Percentiles rank a stretch among this genome's conserved stretches.
These are phyloP conservation scores for Choricystis sp. DNA, from an alignment of 139 green algal species.

Conservation along the genomic window DNA sequence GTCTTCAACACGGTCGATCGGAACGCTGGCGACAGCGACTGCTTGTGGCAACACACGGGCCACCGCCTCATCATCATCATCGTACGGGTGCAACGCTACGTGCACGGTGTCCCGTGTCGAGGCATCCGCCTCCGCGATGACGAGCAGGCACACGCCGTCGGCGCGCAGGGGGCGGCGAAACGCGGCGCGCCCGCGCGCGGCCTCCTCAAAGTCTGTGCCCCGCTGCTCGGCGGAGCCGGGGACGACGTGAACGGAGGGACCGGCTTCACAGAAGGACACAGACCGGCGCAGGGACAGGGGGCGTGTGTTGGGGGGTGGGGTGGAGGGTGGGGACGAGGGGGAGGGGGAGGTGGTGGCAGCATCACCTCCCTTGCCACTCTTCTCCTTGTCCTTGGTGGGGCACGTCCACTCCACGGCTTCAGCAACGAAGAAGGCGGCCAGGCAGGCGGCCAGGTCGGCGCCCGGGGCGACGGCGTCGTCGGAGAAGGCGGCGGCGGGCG, in stretches of 20 bases:
- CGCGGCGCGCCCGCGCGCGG: slow-evolving; percentile 15
- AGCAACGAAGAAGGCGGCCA: slow-evolving; percentile 28
- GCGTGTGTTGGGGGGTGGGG: background rate
- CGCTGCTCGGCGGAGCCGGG: slow-evolving; percentile 37
- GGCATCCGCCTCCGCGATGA: slow-evolving; percentile 3
- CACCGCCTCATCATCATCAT: slow-evolving; percentile 1
- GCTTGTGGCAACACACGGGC: background rate
- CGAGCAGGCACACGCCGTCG: slow-evolving; percentile 4
- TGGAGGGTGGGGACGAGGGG: background rate
- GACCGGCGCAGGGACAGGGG: background rate
- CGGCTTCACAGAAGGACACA: slow-evolving; percentile 12
- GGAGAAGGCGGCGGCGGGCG: background rate
- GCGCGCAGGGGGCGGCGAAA: slow-evolving; percentile 19
- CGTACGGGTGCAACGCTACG: slow-evolving; percentile 5
- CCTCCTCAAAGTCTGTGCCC: slow-evolving; percentile 21
- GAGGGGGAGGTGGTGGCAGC: no score
- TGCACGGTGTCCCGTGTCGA: slow-evolving; percentile 3
- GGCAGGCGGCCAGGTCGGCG: slow-evolving; percentile 10
- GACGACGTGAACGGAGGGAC: slow-evolving; percentile 18
- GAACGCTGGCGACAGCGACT: slow-evolving; percentile 3
- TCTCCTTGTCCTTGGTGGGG: slow-evolving; percentile 13
- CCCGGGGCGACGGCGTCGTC: background rate
- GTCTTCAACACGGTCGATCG: slow-evolving; percentile 4
- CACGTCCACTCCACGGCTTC: slow-evolving; percentile 33
- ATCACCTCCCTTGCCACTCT: slow-evolving; percentile 1